These are phyloP conservation scores for Ceratocystis lukuohia DNA, from an alignment of 2,329 filamentous ascomycete genomes.

Conservation along the genomic window DNA sequence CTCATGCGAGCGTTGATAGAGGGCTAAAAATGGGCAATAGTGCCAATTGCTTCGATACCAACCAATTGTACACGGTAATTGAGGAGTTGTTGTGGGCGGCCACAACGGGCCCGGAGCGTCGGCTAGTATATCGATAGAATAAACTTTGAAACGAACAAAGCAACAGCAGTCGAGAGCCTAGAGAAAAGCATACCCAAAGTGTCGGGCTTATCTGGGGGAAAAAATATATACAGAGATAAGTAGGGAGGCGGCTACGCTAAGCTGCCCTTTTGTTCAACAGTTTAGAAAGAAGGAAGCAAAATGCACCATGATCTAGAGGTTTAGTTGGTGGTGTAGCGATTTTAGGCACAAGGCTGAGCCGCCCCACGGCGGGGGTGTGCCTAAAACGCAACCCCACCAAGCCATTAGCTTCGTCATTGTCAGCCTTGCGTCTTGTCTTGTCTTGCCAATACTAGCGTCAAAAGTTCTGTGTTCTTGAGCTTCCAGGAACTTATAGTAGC, in stretches of 20 bases:
- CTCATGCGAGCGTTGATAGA: constrained; percentile 14
- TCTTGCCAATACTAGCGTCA: neutral
- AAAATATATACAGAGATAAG: neutral
- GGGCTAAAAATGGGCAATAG: neutral
- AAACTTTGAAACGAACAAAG: neutral
- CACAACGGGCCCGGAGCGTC: constrained; percentile 8
- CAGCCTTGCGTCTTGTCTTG: constrained; percentile 6
- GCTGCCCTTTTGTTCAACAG: neutral
- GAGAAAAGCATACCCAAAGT: neutral
- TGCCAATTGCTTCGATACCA: neutral
- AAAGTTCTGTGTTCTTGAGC: too few relatives aligned
- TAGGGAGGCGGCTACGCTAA: neutral
- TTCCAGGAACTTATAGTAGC: too few relatives aligned
- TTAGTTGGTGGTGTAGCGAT: neutral
- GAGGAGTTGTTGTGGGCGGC: constrained; percentile 3
- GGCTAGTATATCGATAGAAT: neutral
- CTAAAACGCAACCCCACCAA: constrained; percentile 18
- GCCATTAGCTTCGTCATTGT: neutral
- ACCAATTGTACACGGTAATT: neutral
- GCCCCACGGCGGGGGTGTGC: constrained; percentile 14
- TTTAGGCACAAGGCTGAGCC: constrained; percentile 9
- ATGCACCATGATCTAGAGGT: neutral
- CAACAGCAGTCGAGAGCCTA: neutral
- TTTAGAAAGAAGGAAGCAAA: neutral
- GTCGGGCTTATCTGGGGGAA: neutral